phyloP scores from a whole-genome alignment of 148 eudicot species.

The Rhododendron mucronatum region DNA sequence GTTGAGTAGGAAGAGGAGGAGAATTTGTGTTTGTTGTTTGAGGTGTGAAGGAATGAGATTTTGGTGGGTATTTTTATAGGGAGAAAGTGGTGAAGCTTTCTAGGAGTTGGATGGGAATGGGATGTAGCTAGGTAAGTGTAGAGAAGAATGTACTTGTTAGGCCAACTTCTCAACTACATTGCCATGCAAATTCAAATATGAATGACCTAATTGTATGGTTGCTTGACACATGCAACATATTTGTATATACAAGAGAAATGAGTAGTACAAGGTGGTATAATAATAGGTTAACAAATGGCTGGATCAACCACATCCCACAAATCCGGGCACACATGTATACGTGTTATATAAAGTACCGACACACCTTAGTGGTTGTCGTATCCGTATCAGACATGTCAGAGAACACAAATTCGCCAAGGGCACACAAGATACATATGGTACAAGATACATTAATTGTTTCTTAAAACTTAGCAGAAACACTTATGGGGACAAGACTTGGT shows the following conservation, averaged over 20 bases:
- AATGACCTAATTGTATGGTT: neutral
- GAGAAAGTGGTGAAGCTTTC: neutral
- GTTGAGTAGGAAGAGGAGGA: neutral
- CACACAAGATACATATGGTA: too few relatives aligned
- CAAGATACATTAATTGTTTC: too few relatives aligned
- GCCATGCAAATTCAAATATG: neutral
- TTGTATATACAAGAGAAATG: neutral
- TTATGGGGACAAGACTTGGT: too few relatives aligned
- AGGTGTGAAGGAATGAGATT: neutral
- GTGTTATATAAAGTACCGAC: neutral
- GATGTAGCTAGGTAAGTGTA: conserved; percentile 4
- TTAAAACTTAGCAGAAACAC: too few relatives aligned
- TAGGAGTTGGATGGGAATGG: conserved; percentile 1
- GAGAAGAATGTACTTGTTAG: conserved; percentile 8
- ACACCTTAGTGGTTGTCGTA: too few relatives aligned
- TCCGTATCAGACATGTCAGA: too few relatives aligned
- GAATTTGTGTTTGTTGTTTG: neutral
- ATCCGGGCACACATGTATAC: neutral
- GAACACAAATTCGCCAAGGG: too few relatives aligned
- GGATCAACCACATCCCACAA: too few relatives aligned
- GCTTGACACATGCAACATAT: neutral
- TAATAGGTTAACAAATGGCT: too few relatives aligned
- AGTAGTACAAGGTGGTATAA: neutral
- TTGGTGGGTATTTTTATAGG: neutral
- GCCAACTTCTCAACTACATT: conserved; percentile 15